Conservation (phyloP, 2,329 filamentous ascomycete genomes). For the Alternaria sp. region DNA sequence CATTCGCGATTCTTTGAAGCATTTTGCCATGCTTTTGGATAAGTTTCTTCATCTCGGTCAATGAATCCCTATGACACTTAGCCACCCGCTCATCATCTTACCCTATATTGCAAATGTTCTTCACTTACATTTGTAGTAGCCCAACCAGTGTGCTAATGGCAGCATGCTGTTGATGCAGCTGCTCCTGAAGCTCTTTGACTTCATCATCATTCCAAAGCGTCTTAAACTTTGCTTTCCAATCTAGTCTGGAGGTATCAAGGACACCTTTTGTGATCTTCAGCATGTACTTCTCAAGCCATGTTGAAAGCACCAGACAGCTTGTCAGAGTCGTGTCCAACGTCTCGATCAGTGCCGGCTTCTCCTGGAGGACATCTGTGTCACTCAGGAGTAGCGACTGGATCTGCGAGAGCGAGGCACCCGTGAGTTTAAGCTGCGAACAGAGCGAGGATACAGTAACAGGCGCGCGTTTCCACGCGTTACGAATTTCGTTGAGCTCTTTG, state of each 20-base stretch:
- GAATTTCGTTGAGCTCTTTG: background rate
- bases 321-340: background rate
- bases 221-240: background rate
- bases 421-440: background rate
- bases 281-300: background rate
- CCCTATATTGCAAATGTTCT: no score
- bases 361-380: background rate
- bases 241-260: background rate
- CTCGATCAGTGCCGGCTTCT: background rate
- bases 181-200: background rate
- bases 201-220: background rate
- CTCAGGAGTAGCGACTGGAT: background rate
- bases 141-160: background rate
- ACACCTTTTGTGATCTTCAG: background rate
- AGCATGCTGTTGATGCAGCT: background rate
- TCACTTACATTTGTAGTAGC: background rate
- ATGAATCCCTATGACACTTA: background rate
- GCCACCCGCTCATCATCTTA: no score
- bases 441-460: background rate
- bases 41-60: background rate
- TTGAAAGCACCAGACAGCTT: background rate
- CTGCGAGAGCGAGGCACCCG: background rate
- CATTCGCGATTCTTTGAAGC: slow-evolving; percentile 3
- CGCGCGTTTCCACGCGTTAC: background rate
- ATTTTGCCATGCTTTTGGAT: background rate